Evolutionary conservation across 2,329 filamentous ascomycete species (phyloP).

Genomic region (Botrytis sinoallii): DNA sequence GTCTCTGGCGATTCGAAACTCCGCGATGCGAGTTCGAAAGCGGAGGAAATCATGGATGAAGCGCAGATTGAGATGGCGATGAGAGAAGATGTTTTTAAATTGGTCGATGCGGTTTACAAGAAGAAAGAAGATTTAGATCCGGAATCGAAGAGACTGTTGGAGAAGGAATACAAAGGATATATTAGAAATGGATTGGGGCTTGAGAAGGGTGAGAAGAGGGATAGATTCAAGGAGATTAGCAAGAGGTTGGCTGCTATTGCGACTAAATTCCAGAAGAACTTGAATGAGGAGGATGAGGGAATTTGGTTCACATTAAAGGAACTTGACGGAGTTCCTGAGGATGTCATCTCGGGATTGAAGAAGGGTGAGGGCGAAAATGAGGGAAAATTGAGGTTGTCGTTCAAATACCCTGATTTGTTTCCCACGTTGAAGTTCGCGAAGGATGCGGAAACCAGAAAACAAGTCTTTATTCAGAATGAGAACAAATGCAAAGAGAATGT

Average conservation of each 20-base stretch:
- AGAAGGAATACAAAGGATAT: conserved; percentile 75
- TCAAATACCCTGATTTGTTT: conserved; percentile 82
- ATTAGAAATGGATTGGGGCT: conserved; percentile 73
- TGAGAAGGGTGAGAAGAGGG: conserved; percentile 65
- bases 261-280: conserved; percentile 74
- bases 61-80: conserved; percentile 75
- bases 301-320: conserved; percentile 74
- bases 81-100: conserved; percentile 75
- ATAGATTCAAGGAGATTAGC: conserved; percentile 84
- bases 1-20: conserved; percentile 67
- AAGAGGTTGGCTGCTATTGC: conserved; percentile 71
- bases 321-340: conserved; percentile 70
- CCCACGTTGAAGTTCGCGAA: conserved; percentile 75
- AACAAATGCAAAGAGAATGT: conserved; percentile 71
- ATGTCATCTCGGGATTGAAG: conserved; percentile 64
- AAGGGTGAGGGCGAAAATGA: conserved; percentile 71
- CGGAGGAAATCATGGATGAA: conserved; percentile 72
- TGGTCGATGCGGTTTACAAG: conserved; percentile 57
- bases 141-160: conserved; percentile 68
- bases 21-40: conserved; percentile 72
- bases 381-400: conserved; percentile 70
- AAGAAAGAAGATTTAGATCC: conserved; percentile 61
- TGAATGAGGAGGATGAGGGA: conserved; percentile 80
- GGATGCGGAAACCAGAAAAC: conserved; percentile 64
- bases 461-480: conserved; percentile 70